Conservation (phyloP, 2,329 filamentous ascomycete genomes). For the Cadophora gregata region DNA sequence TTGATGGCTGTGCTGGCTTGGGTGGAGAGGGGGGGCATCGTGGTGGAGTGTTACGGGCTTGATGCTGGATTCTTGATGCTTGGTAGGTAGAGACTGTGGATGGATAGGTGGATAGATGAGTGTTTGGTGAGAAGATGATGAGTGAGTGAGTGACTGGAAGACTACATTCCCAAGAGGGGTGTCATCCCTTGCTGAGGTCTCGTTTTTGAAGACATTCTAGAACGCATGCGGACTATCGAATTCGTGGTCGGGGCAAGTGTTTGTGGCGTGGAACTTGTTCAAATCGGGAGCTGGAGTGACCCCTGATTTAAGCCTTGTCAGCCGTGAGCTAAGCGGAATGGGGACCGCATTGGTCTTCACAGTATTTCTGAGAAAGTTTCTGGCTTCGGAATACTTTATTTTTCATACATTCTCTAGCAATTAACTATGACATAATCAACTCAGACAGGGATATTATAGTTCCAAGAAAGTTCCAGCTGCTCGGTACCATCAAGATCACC, state of each 20-base stretch:
- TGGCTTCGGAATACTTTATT: too few relatives aligned
- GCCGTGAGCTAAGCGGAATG: background rate
- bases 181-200: background rate
- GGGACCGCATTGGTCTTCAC: background rate
- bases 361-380: too few relatives aligned
- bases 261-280: background rate
- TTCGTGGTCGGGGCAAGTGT: background rate
- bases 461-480: background rate
- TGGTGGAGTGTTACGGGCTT: too few relatives aligned
- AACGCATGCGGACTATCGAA: conserved; percentile 2
- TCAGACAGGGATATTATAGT: too few relatives aligned
- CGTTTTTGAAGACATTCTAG: background rate
- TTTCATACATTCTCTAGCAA: too few relatives aligned
- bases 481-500: background rate
- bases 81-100: background rate
- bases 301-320: background rate
- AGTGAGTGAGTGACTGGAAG: too few relatives aligned
- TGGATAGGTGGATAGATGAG: too few relatives aligned
- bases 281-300: background rate
- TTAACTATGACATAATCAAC: too few relatives aligned
- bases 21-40: background rate
- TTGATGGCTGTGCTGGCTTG: conserved; percentile 15
- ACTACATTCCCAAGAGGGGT: background rate
- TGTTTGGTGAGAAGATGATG: background rate
- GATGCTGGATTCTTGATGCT: background rate